A percentile compares a stretch with the other conserved stretches of the same genome.
These are phyloP conservation scores for Nymphaea colorata DNA, from an alignment of 164 flowering plant genomes.

Conservation along the genomic window DNA sequence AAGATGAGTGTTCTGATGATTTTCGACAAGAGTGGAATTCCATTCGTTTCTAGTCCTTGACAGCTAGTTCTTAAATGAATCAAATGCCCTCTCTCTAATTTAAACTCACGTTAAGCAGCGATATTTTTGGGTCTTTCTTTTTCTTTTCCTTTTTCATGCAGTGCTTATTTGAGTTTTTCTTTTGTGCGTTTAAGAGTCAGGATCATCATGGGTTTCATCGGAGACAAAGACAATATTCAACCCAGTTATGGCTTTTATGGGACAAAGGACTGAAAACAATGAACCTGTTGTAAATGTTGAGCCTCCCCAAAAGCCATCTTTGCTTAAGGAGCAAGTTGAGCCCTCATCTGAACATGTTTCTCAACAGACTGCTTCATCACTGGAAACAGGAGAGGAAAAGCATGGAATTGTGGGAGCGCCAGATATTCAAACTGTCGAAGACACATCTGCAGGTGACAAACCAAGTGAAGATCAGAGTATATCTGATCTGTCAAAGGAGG, in stretches of 20 bases:
- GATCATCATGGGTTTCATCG: background rate
- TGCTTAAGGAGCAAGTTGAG: constrained; percentile 15
- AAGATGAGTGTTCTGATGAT: background rate
- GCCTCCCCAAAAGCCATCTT: constrained; percentile 12
- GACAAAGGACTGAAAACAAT: constrained; percentile 46
- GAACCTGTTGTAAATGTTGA: constrained; percentile 27
- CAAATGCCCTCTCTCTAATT: background rate
- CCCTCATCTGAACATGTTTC: constrained; percentile 13
- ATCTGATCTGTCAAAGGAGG: constrained; percentile 7
- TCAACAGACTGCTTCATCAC: constrained; percentile 17
- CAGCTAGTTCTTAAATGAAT: background rate
- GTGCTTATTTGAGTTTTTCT: background rate
- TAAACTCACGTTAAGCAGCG: background rate
- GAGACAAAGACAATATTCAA: constrained; percentile 35
- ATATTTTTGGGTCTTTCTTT: too few relatives aligned
- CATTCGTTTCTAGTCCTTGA: background rate
- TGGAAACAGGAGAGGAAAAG: constrained; percentile 22
- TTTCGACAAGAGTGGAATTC: background rate
- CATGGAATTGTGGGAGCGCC: constrained; percentile 13
- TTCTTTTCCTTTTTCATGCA: background rate
- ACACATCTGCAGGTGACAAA: constrained; percentile 5
- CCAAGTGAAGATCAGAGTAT: constrained; percentile 10
- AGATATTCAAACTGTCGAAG: constrained; percentile 13
- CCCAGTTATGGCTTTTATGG: constrained; percentile 82
- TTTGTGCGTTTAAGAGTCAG: background rate